These are phyloP conservation scores for Auricularia sp. DNA, from an alignment of 768 basidiomycete species.

Conservation along the genomic window DNA sequence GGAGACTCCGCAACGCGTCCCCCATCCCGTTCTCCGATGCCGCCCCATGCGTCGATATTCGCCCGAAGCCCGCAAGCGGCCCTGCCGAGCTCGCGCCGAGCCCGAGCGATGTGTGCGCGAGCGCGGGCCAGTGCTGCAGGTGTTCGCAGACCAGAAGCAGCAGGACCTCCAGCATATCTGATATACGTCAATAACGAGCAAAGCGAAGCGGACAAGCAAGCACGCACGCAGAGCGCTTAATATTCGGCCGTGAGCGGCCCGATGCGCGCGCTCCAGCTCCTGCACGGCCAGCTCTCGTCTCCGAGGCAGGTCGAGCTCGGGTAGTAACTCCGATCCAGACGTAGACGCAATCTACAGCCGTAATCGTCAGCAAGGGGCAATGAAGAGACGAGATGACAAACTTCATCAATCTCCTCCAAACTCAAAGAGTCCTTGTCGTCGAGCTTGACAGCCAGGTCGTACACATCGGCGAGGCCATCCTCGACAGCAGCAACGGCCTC, in stretches of 20 bases:
- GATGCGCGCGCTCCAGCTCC: slow-evolving; percentile 41
- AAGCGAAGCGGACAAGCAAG: too few relatives aligned
- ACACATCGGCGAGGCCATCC: slow-evolving; percentile 52
- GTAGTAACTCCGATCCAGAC: slow-evolving; percentile 39
- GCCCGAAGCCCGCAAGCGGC: slow-evolving; percentile 7
- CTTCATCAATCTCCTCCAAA: slow-evolving; percentile 63
- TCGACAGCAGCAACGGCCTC: slow-evolving; percentile 52
- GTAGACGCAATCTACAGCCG: slow-evolving; percentile 8
- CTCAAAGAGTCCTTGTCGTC: slow-evolving; percentile 59
- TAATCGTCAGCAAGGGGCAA: not conserved
- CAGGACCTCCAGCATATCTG: slow-evolving; percentile 68
- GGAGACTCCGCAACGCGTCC: slow-evolving; percentile 39
- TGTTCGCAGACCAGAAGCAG: slow-evolving; percentile 77
- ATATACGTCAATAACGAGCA: too few relatives aligned
- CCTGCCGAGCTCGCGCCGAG: slow-evolving; percentile 36
- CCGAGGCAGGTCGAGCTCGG: slow-evolving; percentile 58
- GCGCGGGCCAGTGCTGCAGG: slow-evolving; percentile 45
- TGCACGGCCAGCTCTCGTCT: slow-evolving; percentile 56
- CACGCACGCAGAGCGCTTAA: slow-evolving; percentile 46
- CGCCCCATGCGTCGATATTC: slow-evolving; percentile 31
- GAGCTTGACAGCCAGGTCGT: slow-evolving; percentile 59
- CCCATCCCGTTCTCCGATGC: slow-evolving; percentile 38
- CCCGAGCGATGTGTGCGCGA: slow-evolving; percentile 25
- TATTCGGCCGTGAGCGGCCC: slow-evolving; percentile 34
- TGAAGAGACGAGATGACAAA: slow-evolving; percentile 18